Conservation (phyloP, 768 basidiomycete genomes). For the Pleurotus ostreatus region DNA sequence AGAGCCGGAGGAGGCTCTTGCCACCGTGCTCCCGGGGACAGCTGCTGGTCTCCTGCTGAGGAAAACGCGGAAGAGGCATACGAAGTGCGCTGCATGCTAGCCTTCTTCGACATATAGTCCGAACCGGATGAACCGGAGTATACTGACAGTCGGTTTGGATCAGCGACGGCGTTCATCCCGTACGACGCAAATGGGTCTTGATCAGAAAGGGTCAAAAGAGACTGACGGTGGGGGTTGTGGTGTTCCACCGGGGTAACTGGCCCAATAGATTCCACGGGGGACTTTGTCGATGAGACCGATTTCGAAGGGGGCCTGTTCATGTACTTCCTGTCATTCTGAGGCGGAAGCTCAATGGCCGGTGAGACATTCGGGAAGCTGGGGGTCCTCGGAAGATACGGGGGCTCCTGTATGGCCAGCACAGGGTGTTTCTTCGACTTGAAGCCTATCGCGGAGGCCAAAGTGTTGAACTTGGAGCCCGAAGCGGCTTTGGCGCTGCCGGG, state of each 20-base stretch:
- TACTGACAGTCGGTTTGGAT: conserved; percentile 46
- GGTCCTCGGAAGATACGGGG: conserved; percentile 21
- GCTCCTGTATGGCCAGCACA: conserved; percentile 48
- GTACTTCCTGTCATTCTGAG: conserved; percentile 17
- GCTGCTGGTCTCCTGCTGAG: background rate
- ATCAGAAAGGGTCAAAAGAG: conserved; percentile 61
- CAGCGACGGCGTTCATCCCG: conserved; percentile 35
- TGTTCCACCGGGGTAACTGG: conserved; percentile 54
- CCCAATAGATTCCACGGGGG: conserved; percentile 49
- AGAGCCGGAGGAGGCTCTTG: background rate
- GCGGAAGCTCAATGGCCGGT: conserved; percentile 14
- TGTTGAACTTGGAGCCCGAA: conserved; percentile 42
- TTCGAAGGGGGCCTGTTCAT: conserved; percentile 45
- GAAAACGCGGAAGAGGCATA: conserved; percentile 54
- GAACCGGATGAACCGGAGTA: conserved; percentile 49
- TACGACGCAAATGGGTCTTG: conserved; percentile 60
- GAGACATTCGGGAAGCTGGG: conserved; percentile 13
- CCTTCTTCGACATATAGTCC: conserved; percentile 38
- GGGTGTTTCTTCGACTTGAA: conserved; percentile 60
- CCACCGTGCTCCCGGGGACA: background rate
- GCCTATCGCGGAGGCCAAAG: conserved; percentile 58
- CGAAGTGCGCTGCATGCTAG: conserved; percentile 41
- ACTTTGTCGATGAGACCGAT: conserved; percentile 52
- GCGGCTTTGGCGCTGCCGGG: conserved; percentile 17
- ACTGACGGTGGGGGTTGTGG: conserved; percentile 35